These are phyloP conservation scores for Eimeria necatrix DNA, from an alignment of 169 alveolate species.

Conservation along the genomic window DNA sequence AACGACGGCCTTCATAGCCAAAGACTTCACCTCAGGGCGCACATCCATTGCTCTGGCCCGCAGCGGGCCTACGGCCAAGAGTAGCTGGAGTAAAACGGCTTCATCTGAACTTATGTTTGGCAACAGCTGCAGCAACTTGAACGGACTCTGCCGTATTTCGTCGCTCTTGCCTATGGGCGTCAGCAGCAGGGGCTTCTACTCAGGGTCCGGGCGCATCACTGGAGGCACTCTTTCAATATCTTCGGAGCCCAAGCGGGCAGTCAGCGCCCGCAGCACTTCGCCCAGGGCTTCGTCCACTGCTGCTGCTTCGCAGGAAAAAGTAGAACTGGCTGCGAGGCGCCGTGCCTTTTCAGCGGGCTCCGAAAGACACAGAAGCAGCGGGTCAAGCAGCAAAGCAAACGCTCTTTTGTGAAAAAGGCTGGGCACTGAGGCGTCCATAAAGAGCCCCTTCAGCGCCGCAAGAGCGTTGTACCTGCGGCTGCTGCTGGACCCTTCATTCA, in stretches of 20 bases:
- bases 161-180: slow-evolving; percentile 77
- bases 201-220: slow-evolving; percentile 79
- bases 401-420: slow-evolving; percentile 33
- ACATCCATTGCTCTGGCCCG: slow-evolving; percentile 95
- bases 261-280: slow-evolving; percentile 54
- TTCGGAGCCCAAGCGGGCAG: slow-evolving; percentile 72
- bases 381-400: slow-evolving; percentile 23
- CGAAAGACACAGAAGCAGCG: slow-evolving; percentile 62
- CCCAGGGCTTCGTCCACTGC: slow-evolving; percentile 13
- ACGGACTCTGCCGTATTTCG: slow-evolving; percentile 72
- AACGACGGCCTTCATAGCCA: slow-evolving; percentile 86
- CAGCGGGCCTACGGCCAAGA: slow-evolving; percentile 88
- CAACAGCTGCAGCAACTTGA: slow-evolving; percentile 36
- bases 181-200: slow-evolving; percentile 79
- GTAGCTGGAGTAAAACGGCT: slow-evolving; percentile 74
- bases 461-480: background rate
- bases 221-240: slow-evolving; percentile 81
- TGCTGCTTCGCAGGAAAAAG: slow-evolving; percentile 29
- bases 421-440: slow-evolving; percentile 33
- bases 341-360: slow-evolving; percentile 60
- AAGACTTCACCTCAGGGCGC: slow-evolving; percentile 89
- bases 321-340: slow-evolving; percentile 14
- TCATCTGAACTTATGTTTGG: slow-evolving; percentile 64
- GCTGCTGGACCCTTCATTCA: slow-evolving; percentile 49
- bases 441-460: slow-evolving; percentile 22